phyloP scores from a whole-genome alignment of 768 basidiomycete genomes.

The Grammothele lineata region DNA sequence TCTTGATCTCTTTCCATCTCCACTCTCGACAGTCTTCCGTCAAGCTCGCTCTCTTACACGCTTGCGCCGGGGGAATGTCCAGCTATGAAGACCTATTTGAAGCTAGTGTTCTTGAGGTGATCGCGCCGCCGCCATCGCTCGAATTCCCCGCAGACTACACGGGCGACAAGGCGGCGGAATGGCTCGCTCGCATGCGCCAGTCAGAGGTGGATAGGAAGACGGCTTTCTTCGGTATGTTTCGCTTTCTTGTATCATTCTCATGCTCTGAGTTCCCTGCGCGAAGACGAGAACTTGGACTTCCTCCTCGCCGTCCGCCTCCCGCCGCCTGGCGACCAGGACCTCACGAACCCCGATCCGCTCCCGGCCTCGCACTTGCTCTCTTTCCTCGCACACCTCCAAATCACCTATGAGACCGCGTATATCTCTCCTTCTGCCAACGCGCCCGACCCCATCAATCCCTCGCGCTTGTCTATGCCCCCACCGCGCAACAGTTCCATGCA shows the following conservation, averaged over 20 bases:
- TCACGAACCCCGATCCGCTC: conserved; percentile 20
- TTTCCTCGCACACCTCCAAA: conserved; percentile 66
- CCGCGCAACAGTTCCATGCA: conserved; percentile 52
- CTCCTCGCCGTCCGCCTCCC: conserved; percentile 29
- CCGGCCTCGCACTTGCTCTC: conserved; percentile 43
- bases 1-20: too few species aligned
- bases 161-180: conserved; percentile 39
- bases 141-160: conserved; percentile 47
- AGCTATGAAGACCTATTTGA: conserved; percentile 63
- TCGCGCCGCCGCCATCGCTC: conserved; percentile 61
- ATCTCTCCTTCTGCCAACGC: conserved; percentile 46
- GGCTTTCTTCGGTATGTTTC: conserved; percentile 67
- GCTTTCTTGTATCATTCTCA: not conserved
- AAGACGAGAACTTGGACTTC: conserved; percentile 34
- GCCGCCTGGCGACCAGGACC: conserved; percentile 23
- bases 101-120: conserved; percentile 53
- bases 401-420: conserved; percentile 80
- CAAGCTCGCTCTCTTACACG: too few species aligned
- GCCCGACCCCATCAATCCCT: conserved; percentile 25
- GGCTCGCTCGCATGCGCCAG: conserved; percentile 47
- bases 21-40: too few species aligned
- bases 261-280: not conserved
- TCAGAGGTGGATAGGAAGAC: conserved; percentile 49
- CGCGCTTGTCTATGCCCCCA: conserved; percentile 34
- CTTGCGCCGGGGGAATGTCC: conserved; percentile 22